Evolutionary conservation across 2,329 filamentous ascomycete species (phyloP), one percentile per base, ranked within the genome.

Genomic region (Aschersonia sp.): DNA sequence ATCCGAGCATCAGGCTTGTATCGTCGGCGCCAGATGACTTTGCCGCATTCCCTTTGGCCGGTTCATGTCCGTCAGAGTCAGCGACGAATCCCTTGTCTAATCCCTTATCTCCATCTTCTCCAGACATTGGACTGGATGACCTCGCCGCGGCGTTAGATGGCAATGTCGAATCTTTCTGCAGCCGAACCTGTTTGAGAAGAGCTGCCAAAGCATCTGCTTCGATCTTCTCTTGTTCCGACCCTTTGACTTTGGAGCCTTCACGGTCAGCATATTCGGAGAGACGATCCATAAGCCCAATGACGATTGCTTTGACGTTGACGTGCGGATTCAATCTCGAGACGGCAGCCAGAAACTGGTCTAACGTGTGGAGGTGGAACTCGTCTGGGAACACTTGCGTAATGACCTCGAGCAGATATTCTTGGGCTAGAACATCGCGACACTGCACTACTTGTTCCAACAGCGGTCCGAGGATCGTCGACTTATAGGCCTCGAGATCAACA

Each of bases 341-440:
- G 6, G 92, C 92, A 7, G 85, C 92, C 35, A 98, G 79, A 63
- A 98, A 87, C 61, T 96, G 85, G 60, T 97, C 92, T 33, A 98
- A 78, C 0, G 92, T 98, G 62, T 98, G 89, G 29, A 98, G 78
- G 65, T 98, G 94, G 63, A 90, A 98, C 61, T 98, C 92, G 66
- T 98, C 92, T 1, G 92, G 92, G 70, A 98, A 98, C 46, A 97
- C 92, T 65, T 98, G 94, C 5, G 90, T 98, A 55, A 98, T 94
- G 53, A 98, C 92, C 74, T 98, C 92, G 45, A 98, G 72, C 10
- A 98, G 76, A 67, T 98, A 98, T 64, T 98, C 92, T 63, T 98
- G 92, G 35, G 92, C 92, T 52, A 98, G 70, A 11, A 98, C 89
- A 70, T 98, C 92, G 52, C 92, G 83, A 61, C 92, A 98, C 63